Evolutionary conservation across 441 rosid species (phyloP).

Genomic region (Viola pubescens): DNA sequence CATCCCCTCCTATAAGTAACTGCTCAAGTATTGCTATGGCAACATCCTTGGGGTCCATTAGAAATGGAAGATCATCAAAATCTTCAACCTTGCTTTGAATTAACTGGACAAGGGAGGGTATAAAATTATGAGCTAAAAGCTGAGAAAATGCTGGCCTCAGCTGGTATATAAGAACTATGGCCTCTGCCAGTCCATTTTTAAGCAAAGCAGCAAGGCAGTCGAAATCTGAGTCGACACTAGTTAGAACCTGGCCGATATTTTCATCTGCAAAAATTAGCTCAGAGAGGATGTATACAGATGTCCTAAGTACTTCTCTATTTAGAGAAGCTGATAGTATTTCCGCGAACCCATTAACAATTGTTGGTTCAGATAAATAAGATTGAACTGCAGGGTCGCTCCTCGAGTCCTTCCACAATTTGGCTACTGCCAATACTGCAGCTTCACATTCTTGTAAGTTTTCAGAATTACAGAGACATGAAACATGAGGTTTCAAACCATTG

Average conservation of each 20-base stretch:
- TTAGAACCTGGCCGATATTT: constrained; percentile 42
- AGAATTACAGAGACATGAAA: constrained; percentile 52
- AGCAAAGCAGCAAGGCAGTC: constrained; percentile 49
- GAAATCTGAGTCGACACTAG: constrained; percentile 54
- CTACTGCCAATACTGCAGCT: constrained; percentile 43
- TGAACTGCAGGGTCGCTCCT: constrained; percentile 45
- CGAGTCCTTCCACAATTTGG: constrained; percentile 51
- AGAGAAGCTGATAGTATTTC: constrained; percentile 55
- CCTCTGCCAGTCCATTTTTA: constrained; percentile 55
- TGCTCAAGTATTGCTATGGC: constrained; percentile 56
- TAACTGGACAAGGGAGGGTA: constrained; percentile 45
- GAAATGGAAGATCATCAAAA: constrained; percentile 27
- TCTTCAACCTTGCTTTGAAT: constrained; percentile 32
- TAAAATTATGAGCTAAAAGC: constrained; percentile 43
- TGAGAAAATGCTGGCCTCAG: constrained; percentile 42
- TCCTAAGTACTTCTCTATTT: constrained; percentile 40
- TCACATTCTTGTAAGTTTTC: constrained; percentile 59
- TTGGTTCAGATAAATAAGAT: constrained; percentile 44
- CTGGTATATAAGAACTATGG: constrained; percentile 51
- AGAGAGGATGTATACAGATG: constrained; percentile 42
- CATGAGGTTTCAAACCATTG: constrained; percentile 38
- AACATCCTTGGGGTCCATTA: constrained; percentile 48
- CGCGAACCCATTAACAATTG: constrained; percentile 44
- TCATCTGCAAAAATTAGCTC: constrained; percentile 39
- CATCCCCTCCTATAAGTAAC: constrained; percentile 47